Evolutionary conservation across 345 rosid species (phyloP), one percentile per base, ranked within the genome.

Genomic region (Salix brachista): DNA sequence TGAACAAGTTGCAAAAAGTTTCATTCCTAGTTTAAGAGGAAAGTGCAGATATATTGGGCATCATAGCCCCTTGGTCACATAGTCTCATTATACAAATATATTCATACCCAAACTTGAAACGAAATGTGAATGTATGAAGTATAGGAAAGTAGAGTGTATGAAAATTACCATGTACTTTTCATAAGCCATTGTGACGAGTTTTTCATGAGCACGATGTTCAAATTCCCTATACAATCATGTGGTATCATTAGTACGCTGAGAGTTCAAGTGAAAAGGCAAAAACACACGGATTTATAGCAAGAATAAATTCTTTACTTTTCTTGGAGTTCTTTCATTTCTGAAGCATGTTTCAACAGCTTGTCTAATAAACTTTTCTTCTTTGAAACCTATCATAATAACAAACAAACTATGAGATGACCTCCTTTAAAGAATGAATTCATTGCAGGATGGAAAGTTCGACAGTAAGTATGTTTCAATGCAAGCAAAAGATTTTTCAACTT

Each of bases 141-240:
- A 16, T 58, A 69, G 18, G 37, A 64, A 19, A 69, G 54, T 25
- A 25, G 2, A 41, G 18, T 65, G 25, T 21, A 42, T 67, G 52
- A 65, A 71, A 72, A 71, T 79, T 88, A 92, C 98, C 94, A 85
- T 87, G 80, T 92, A 87, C 87, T 94, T 94, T 67, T 91, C 87
- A 89, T 91, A 91, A 79, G 97, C 94, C 94, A 91, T 86, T 78
- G 80, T 82, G 61, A 90, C 85, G 72, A 94, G 98, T 80, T 90
- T 90, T 82, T 94, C 97, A 82, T 87, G 80, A 41, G 93, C 94
- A 72, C 81, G 85, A 70, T 83, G 86, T 79, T 89, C 89, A 65
- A 92, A 90, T 85, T 91, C 93, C 89, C 98, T 94, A 78, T 19
- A 80, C 19, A 76, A 71, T 37, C 58, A 72, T 16, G 75, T 48